phyloP scores from a whole-genome alignment of 75 land plant species.

The Pinus taeda region DNA sequence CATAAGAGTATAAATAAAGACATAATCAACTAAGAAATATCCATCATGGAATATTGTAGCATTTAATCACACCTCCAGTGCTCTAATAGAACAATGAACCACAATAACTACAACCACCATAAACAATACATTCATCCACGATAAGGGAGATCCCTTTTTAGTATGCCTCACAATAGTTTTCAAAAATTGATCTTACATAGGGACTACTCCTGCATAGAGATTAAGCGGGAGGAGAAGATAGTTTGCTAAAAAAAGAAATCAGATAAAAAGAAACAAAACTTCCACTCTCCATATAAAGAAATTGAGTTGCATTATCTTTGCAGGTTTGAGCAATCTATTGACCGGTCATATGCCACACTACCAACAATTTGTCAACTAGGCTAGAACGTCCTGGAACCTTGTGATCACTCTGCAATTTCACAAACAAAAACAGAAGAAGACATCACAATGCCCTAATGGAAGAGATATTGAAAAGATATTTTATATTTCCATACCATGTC shows the following conservation, averaged over 20 bases:
- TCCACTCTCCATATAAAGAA: slow-evolving; percentile 67
- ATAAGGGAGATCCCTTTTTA: slow-evolving; percentile 30
- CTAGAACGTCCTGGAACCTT: slow-evolving; percentile 44
- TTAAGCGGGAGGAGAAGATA: slow-evolving; percentile 59
- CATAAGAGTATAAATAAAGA: slow-evolving; percentile 37
- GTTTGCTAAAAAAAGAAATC: slow-evolving; percentile 35
- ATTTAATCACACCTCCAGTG: slow-evolving; percentile 15
- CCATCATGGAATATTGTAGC: slow-evolving; percentile 66
- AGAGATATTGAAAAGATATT: slow-evolving; percentile 80
- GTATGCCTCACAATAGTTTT: slow-evolving; percentile 38
- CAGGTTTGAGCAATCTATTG: slow-evolving; percentile 69
- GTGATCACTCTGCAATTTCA: too few species aligned
- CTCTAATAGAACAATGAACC: slow-evolving; percentile 51
- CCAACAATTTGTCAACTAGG: slow-evolving; percentile 59
- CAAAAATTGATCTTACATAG: slow-evolving; percentile 66
- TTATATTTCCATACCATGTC: slow-evolving; percentile 82
- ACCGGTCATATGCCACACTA: slow-evolving; percentile 76
- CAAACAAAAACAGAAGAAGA: slow-evolving; percentile 50
- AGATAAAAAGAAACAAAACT: slow-evolving; percentile 41
- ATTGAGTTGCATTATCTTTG: slow-evolving; percentile 93
- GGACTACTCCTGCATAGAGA: slow-evolving; percentile 6
- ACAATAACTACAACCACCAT: slow-evolving; percentile 46
- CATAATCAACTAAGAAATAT: slow-evolving; percentile 34
- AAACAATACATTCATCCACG: slow-evolving; percentile 66
- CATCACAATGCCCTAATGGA: slow-evolving; percentile 61